Evolutionary conservation across 75 land plant genomes (phyloP).

Genomic region (Selaginella moellendorffii): DNA sequence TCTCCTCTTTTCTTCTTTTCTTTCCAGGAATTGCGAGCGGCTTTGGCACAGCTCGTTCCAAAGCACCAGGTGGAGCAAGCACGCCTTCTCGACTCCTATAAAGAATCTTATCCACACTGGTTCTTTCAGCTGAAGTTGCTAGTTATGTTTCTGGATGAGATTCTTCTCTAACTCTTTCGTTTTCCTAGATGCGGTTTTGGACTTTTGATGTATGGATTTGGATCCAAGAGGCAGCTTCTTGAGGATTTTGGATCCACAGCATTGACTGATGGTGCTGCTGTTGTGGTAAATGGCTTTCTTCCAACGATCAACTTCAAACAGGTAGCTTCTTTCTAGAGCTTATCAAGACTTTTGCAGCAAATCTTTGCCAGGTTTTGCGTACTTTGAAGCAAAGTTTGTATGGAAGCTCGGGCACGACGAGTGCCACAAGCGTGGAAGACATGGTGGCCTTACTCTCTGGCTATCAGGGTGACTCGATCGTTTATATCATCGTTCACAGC

Average conservation of each 20-base stretch:
- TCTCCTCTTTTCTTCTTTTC: neutral
- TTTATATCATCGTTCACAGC: conserved; percentile 70
- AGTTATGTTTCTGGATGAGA: neutral
- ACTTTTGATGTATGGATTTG: conserved; percentile 97
- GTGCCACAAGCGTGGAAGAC: conserved; percentile 55
- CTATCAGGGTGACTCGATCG: conserved; percentile 27
- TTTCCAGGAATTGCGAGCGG: conserved; percentile 51
- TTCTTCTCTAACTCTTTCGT: neutral
- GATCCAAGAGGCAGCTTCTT: conserved; percentile 74
- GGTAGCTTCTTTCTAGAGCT: conserved; percentile 18
- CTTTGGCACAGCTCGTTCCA: conserved; percentile 27
- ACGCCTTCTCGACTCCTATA: conserved; percentile 37
- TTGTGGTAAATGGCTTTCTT: conserved; percentile 96
- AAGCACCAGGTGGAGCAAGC: conserved; percentile 68
- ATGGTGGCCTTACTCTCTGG: conserved; percentile 37
- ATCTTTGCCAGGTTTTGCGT: neutral
- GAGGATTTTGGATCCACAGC: conserved; percentile 86
- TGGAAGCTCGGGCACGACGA: neutral
- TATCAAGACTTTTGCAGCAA: neutral
- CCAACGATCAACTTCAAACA: conserved; percentile 74
- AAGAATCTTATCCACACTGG: conserved; percentile 47
- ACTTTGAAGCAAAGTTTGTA: neutral
- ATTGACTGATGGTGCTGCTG: conserved; percentile 53
- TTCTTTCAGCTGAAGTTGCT: conserved; percentile 57
- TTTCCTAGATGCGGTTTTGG: conserved; percentile 86